Evolutionary conservation across 805 yeast genomes (phyloP).

Genomic region (Candida germanica): DNA sequence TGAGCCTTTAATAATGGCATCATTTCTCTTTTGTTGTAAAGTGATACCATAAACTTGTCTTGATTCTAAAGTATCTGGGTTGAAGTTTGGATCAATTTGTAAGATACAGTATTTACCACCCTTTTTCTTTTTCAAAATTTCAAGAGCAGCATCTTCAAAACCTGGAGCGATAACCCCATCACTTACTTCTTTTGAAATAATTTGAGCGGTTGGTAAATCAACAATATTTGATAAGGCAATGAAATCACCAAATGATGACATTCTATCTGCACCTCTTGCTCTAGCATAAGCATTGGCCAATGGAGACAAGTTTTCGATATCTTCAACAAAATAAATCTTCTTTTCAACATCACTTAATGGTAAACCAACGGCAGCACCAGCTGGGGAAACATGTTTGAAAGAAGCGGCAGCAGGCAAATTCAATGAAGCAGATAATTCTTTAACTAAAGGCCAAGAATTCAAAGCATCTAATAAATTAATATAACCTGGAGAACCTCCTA

Average conservation of each 20-base stretch:
- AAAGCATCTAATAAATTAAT: conserved; percentile 94
- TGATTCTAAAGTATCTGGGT: conserved; percentile 77
- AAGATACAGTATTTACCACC: conserved; percentile 95
- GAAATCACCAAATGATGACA: conserved; percentile 98
- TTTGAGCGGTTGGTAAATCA: conserved; percentile 93
- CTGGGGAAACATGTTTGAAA: conserved; percentile 98
- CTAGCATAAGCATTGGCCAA: conserved; percentile 97
- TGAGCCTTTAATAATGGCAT: conserved; percentile 88
- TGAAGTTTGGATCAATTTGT: conserved; percentile 93
- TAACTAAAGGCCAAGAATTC: conserved; percentile 98
- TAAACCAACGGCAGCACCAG: conserved; percentile 96
- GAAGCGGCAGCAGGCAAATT: conserved; percentile 98
- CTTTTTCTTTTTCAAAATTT: conserved; percentile 84
- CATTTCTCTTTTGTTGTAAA: conserved; percentile 95
- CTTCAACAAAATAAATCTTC: conserved; percentile 92
- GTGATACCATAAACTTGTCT: conserved; percentile 96
- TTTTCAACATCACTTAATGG: conserved; percentile 90
- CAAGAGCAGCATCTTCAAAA: conserved; percentile 87
- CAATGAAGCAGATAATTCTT: conserved; percentile 90
- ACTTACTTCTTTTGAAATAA: conserved; percentile 94
- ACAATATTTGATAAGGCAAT: conserved; percentile 96
- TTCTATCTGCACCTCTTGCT: conserved; percentile 99
- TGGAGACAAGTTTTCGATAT: conserved; percentile 92
- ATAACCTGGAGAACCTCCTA: conserved; percentile 96
- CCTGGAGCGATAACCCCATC: conserved; percentile 99